Percentiles rank a stretch among this genome's conserved stretches.
These are phyloP conservation scores for Cercospora beticola DNA, from an alignment of 2,329 filamentous ascomycete genomes.

Conservation along the genomic window DNA sequence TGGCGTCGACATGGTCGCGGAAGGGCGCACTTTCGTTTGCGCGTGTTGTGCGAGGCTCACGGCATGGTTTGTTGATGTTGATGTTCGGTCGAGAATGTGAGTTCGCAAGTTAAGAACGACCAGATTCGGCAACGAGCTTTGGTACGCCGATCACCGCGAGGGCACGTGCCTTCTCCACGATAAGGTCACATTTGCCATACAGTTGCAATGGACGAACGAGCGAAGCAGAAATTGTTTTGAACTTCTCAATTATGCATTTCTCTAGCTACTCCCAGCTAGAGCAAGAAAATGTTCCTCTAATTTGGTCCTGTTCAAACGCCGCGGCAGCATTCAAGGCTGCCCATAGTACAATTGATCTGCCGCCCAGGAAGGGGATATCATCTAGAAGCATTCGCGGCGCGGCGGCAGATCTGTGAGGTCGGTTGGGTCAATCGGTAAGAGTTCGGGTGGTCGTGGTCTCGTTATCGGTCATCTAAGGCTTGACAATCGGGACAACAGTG, in stretches of 20 bases:
- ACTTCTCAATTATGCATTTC: slow-evolving; percentile 14
- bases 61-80: not conserved
- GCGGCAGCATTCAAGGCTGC: slow-evolving; percentile 4
- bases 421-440: not conserved
- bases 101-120: not conserved
- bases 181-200: not conserved
- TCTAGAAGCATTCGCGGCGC: slow-evolving; percentile 15
- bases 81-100: slow-evolving; percentile 12
- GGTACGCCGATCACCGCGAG: slow-evolving; percentile 1
- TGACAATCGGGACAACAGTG: slow-evolving; percentile 35
- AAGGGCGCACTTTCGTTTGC: not conserved
- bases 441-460: slow-evolving; percentile 5
- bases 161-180: slow-evolving; percentile 7
- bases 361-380: slow-evolving; percentile 21
- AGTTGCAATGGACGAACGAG: not conserved
- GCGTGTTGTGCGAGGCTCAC: not conserved
- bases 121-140: not conserved
- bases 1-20: slow-evolving; percentile 31
- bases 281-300: slow-evolving; percentile 1
- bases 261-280: slow-evolving; percentile 13
- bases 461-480: slow-evolving; percentile 33
- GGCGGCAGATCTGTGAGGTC: slow-evolving; percentile 2
- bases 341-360: slow-evolving; percentile 12
- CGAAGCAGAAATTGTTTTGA: not conserved
- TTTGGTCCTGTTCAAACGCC: not conserved